phyloP scores from a whole-genome alignment of 768 basidiomycete species.

The Tulasnella sp. region DNA sequence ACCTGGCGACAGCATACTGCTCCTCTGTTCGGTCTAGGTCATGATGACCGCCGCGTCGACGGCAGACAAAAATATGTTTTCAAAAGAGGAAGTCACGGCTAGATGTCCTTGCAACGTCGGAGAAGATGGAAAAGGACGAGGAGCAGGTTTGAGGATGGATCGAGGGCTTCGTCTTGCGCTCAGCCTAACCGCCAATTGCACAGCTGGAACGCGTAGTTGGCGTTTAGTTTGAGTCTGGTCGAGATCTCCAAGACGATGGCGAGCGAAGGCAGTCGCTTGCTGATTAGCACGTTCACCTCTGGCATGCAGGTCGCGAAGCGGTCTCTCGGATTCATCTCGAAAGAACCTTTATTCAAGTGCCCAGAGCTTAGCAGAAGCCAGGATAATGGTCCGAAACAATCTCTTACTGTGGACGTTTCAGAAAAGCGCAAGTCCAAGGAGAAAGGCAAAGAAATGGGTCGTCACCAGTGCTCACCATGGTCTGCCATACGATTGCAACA shows the following conservation, averaged over 20 bases:
- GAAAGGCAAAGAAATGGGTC: no score
- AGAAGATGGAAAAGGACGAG: neutral
- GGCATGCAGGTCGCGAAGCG: neutral
- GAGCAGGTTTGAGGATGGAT: neutral
- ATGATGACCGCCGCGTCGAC: neutral
- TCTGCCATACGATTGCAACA: no score
- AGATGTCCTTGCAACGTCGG: neutral
- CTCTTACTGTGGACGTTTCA: no score
- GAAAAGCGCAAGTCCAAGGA: no score
- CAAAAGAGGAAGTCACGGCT: neutral
- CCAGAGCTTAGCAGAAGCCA: neutral
- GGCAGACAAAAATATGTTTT: neutral
- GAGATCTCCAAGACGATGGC: neutral
- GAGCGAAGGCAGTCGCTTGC: neutral
- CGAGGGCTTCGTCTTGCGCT: constrained; percentile 3
- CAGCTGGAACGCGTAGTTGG: neutral
- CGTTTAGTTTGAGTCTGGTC: neutral
- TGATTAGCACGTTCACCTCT: neutral
- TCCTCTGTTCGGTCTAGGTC: constrained; percentile 2
- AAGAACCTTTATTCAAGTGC: neutral
- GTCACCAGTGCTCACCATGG: no score
- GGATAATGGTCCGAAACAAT: no score
- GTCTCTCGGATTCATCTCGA: neutral
- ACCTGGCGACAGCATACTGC: neutral
- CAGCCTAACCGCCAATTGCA: neutral